Evolutionary conservation across 2,329 filamentous ascomycete genomes (phyloP), one percentile per base, ranked within the genome.

Genomic region (Endothia cerciana): DNA sequence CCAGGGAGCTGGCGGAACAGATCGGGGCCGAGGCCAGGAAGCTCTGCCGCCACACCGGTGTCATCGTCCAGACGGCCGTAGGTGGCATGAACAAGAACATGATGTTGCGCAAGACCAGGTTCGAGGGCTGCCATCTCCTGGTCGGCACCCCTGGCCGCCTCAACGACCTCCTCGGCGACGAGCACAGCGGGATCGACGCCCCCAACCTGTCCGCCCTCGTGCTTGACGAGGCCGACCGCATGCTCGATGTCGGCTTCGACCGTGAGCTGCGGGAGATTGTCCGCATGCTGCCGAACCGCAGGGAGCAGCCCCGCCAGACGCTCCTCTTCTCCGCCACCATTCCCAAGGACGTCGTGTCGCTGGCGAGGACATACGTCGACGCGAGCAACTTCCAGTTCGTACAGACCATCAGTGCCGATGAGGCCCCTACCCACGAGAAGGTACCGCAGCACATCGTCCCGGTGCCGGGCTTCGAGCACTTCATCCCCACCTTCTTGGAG

Each of bases 301-400:
- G 76, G 0, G 77, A 88, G 62, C 86, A 89, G 67, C 84, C 90
- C 63, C 89, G 94, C 60, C 95, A 99, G 77, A 97, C 94, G 7
- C 87, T 99, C 73, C 89, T 99, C 78, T 97, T 97, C 77, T 98
- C 94, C 17, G 95, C 95, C 55, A 99, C 95, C 13, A 91, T 99
- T 40, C 93, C 94, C 56, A 85, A 85, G 66, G 87, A 93, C 69
- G 94, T 99, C 55, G 89, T 97, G 71, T 80, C 85, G 53, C 85
- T 98, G 59, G 94, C 96, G 49, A 87, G 89, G 67, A 79, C 81
- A 70, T 93, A 92, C 71, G 89, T 98, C 76, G 92, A 94, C 75
- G 86, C 87, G 1, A 82, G 84, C 68, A 85, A 92, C 71, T 98
- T 97, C 77, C 88, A 96, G 75, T 97, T 95, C 73, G 88, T 97